A percentile compares a stretch with the other conserved stretches of the same genome.
Conservation (phyloP, 2,329 filamentous ascomycete genomes). For the Microcyclospora tardicrescens region DNA sequence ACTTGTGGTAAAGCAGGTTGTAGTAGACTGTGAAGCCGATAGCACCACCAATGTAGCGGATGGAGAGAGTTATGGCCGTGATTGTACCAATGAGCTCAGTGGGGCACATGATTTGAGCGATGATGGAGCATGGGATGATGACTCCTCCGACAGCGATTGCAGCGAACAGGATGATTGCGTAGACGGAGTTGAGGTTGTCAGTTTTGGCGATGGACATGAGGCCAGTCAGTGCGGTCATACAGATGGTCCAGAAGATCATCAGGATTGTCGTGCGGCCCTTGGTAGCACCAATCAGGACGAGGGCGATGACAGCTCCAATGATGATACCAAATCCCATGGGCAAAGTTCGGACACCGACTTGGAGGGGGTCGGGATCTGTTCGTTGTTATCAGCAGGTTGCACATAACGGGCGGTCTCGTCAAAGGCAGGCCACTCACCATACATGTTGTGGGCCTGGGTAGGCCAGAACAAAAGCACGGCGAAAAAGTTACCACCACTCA, state of each 20-base stretch:
- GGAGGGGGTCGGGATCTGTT: constrained; percentile 42
- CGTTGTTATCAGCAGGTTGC: no score
- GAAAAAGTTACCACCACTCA: constrained; percentile 29
- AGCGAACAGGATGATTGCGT: constrained; percentile 44
- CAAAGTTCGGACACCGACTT: constrained; percentile 51
- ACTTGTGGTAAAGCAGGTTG: constrained; percentile 39
- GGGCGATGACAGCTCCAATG: constrained; percentile 45
- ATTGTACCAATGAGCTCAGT: constrained; percentile 57
- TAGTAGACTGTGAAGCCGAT: constrained; percentile 39
- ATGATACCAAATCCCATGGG: constrained; percentile 54
- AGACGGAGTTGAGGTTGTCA: constrained; percentile 11
- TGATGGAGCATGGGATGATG: constrained; percentile 53
- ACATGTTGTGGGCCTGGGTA: constrained; percentile 51
- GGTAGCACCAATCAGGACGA: constrained; percentile 45
- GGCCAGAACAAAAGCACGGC: constrained; percentile 46
- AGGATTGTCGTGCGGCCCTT: constrained; percentile 47
- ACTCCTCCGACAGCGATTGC: constrained; percentile 56
- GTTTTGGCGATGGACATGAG: constrained; percentile 12
- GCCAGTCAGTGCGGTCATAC: constrained; percentile 49
- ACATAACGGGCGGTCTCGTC: neutral
- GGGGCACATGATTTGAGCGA: constrained; percentile 53
- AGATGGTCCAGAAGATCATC: constrained; percentile 44
- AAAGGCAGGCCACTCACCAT: constrained; percentile 27
- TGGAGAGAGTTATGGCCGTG: constrained; percentile 52
- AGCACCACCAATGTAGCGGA: constrained; percentile 54